Percentiles rank a stretch among this genome's conserved stretches.
These are phyloP conservation scores for Diplocarpon mali DNA, from an alignment of 2,329 filamentous ascomycete genomes.

Conservation along the genomic window DNA sequence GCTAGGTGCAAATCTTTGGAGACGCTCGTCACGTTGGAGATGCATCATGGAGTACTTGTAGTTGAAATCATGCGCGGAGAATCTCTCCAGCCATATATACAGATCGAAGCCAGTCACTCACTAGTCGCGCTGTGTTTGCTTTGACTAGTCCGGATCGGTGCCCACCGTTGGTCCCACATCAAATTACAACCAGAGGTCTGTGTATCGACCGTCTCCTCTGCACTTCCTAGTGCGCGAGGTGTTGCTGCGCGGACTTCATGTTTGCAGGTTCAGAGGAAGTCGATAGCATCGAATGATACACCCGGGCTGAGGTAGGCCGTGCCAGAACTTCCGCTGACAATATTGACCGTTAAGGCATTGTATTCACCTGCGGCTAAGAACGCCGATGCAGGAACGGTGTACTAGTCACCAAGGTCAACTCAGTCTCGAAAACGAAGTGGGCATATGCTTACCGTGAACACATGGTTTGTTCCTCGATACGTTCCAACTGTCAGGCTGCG, in stretches of 20 bases:
- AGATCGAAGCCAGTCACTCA: too few species aligned
- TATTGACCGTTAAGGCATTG: slow-evolving; percentile 32
- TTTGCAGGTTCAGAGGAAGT: slow-evolving; percentile 6
- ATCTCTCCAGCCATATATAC: background rate
- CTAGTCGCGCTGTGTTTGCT: too few species aligned
- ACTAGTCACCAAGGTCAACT: background rate
- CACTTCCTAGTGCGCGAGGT: too few species aligned
- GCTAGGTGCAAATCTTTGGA: too few species aligned
- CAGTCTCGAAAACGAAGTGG: background rate
- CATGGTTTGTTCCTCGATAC: slow-evolving; percentile 40
- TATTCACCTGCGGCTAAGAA: slow-evolving; percentile 7
- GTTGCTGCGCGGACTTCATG: too few species aligned
- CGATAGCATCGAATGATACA: slow-evolving; percentile 10
- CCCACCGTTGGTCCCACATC: too few species aligned
- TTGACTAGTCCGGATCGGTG: too few species aligned
- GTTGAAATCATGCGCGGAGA: too few species aligned
- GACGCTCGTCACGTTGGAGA: too few species aligned
- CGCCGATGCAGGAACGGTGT: slow-evolving; percentile 6
- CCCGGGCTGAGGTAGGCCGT: slow-evolving; percentile 41
- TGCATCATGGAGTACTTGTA: too few species aligned
- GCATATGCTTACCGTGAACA: slow-evolving; percentile 2
- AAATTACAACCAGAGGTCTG: too few species aligned
- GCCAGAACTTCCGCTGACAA: slow-evolving; percentile 47
- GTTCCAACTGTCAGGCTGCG: slow-evolving; percentile 55
- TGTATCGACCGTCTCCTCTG: too few species aligned